These are phyloP conservation scores for Sindora glabra DNA, from an alignment of 306 rosid genomes.

Conservation along the genomic window DNA sequence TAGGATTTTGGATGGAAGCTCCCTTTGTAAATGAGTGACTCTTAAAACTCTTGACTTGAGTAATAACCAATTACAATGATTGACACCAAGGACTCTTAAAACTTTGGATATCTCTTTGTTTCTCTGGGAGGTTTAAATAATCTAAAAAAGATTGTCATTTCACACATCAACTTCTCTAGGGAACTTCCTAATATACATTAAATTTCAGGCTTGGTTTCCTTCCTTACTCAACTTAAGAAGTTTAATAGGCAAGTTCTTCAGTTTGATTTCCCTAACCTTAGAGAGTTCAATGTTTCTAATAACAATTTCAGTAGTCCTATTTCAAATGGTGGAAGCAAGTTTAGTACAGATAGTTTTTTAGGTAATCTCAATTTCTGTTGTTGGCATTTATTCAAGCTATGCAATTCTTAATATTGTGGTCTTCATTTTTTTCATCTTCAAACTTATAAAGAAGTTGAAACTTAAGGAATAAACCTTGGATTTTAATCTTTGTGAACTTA, in stretches of 20 bases:
- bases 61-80: constrained; percentile 27
- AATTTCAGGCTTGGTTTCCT: constrained; percentile 40
- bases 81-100: constrained; percentile 34
- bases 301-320: constrained; percentile 40
- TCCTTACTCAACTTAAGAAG: constrained; percentile 39
- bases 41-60: constrained; percentile 26
- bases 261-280: constrained; percentile 47
- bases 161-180: constrained; percentile 33
- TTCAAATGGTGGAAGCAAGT: constrained; percentile 35
- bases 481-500: background rate
- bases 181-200: constrained; percentile 39
- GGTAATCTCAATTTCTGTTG: constrained; percentile 63
- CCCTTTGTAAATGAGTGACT: constrained; percentile 30
- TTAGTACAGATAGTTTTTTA: constrained; percentile 36
- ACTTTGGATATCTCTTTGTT: constrained; percentile 39
- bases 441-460: background rate
- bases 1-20: constrained; percentile 29
- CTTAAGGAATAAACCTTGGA: background rate
- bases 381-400: constrained; percentile 41
- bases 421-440: constrained; percentile 22
- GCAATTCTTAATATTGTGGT: constrained; percentile 25
- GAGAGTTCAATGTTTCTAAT: constrained; percentile 44
- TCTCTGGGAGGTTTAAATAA: constrained; percentile 27
- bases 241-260: constrained; percentile 36
- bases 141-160: constrained; percentile 34